These are phyloP conservation scores for Rhizopogon roseolus DNA, from an alignment of 768 basidiomycete species.

Conservation along the genomic window DNA sequence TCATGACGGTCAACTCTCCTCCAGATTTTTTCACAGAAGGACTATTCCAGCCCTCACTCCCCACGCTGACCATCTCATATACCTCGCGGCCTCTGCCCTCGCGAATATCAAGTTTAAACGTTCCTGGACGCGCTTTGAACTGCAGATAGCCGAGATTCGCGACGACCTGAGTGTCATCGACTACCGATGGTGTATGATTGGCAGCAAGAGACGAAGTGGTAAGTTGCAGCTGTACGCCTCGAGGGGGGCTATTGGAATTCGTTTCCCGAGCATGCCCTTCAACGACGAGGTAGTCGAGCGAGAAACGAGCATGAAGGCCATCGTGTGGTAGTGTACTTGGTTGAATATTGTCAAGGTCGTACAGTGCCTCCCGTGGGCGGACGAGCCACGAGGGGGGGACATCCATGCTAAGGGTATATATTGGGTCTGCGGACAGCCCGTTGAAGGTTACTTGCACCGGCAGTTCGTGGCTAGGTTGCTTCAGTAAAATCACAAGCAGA, in stretches of 20 bases:
- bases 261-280: slow-evolving; percentile 91
- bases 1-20: slow-evolving; percentile 74
- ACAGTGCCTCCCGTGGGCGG: slow-evolving; percentile 79
- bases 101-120: slow-evolving; percentile 78
- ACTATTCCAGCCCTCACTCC: slow-evolving; percentile 87
- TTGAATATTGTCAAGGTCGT: slow-evolving; percentile 96
- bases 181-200: slow-evolving; percentile 26
- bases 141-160: slow-evolving; percentile 96
- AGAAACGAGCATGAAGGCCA: slow-evolving; percentile 75
- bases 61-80: slow-evolving; percentile 79
- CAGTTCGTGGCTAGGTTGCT: slow-evolving; percentile 45
- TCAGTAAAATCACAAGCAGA: slow-evolving; percentile 1
- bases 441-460: slow-evolving; percentile 59
- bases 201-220: slow-evolving; percentile 37
- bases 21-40: slow-evolving; percentile 63
- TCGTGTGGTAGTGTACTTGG: slow-evolving; percentile 58
- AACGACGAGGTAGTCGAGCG: slow-evolving; percentile 86
- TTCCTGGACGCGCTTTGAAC: slow-evolving; percentile 90
- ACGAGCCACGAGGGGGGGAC: slow-evolving; percentile 91
- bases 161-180: slow-evolving; percentile 90
- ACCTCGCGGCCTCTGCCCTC: slow-evolving; percentile 78
- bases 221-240: slow-evolving; percentile 89
- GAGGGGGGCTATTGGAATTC: slow-evolving; percentile 61
- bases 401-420: slow-evolving; percentile 93
- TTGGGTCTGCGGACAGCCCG: slow-evolving; percentile 75